Evolutionary conservation across 768 basidiomycete genomes (phyloP).

Genomic region (Hygrophorus russula): DNA sequence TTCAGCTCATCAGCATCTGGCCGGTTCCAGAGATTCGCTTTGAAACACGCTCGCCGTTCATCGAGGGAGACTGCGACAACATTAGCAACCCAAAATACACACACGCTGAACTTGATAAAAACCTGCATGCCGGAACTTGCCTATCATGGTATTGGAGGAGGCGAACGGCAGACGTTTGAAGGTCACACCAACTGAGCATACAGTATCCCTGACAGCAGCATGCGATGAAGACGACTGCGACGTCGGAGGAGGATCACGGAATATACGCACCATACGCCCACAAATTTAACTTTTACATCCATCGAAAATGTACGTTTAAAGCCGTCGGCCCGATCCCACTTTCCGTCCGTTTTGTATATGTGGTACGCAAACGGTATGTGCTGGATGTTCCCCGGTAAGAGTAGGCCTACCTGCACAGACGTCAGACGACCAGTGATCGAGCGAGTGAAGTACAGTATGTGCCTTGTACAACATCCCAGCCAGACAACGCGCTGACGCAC

Average conservation of each 20-base stretch:
- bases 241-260: background rate
- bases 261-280: constrained; percentile 39
- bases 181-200: constrained; percentile 39
- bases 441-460: background rate
- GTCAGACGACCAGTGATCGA: background rate
- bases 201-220: constrained; percentile 34
- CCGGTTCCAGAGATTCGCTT: constrained; percentile 29
- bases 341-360: constrained; percentile 46
- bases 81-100: no score
- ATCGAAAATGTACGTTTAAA: constrained; percentile 49
- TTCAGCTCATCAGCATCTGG: constrained; percentile 11
- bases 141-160: constrained; percentile 30
- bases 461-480: constrained; percentile 42
- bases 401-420: constrained; percentile 23
- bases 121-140: constrained; percentile 38
- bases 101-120: no score
- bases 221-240: background rate
- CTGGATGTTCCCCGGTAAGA: constrained; percentile 36
- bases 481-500: constrained; percentile 29
- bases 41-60: constrained; percentile 41
- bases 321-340: no score
- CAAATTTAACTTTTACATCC: constrained; percentile 42
- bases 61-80: constrained; percentile 29
- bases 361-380: constrained; percentile 56
- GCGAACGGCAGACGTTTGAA: constrained; percentile 35